Base-by-base conservation (phyloP, 2,329 filamentous ascomycete genomes). In the Phialophora chinensis region DNA sequence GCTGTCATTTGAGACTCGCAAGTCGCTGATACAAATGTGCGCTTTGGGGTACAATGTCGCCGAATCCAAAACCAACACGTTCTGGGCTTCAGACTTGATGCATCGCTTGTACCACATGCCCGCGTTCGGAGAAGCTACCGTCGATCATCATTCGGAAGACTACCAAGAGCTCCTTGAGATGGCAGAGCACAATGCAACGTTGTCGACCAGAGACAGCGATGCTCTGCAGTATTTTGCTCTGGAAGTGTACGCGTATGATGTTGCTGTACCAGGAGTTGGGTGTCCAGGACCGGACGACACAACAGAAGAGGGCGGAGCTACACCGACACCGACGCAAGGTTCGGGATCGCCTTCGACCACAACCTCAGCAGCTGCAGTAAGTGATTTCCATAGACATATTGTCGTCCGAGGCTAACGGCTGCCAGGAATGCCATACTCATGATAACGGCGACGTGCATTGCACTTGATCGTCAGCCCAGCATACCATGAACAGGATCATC, bases 171-270 rank as follows among this genome's bases (percentile, higher is more conserved):
- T 84, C 2, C 59, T 89, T 0, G 80, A 81, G 12, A 79, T 88
- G 27, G 86, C 87, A 0, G 75, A 79, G 68, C 52, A 61, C n/a
- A 78, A 82, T 7, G 82, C 85, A 7, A 81, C 82, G 29, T 79
- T 83, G 2, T 78, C 83, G 4, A 84, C 80, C 2, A 79, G 83
- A 31, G 88, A 91, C 77, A 88, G 84, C 35, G 84, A 90, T 69
- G 83, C 84, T 0, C 79, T 91, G 50, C 87, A 90, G 77, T 89
- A 88, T 76, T 91, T 91, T 74, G 88, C 89, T 4, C 83, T 90
- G 0, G 85, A 3, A 90, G 88, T 38, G 72, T 91, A 88, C 75
- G 88, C 88, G 0, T 87, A 84, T 69, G 88, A 91, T 66, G 82
- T 91, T 72, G 86, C 86, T 7, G 79, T 86, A 4, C 88, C 88